Percentiles rank a stretch among this genome's conserved stretches.
Evolutionary conservation across 2,329 filamentous ascomycete species (phyloP).

Genomic region (Exophiala calicioides): DNA sequence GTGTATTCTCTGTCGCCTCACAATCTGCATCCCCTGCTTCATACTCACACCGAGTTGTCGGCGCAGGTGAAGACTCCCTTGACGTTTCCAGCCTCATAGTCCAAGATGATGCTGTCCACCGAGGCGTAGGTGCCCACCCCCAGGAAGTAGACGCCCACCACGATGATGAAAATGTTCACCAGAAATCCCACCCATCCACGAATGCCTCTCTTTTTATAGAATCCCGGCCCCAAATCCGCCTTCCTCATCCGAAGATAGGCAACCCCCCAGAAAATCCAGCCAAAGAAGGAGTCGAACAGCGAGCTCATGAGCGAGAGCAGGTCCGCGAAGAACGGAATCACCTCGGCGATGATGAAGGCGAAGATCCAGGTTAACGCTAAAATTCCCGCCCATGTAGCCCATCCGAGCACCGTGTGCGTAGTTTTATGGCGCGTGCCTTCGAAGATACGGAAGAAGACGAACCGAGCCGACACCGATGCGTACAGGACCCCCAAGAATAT

Average conservation of each 20-base stretch:
- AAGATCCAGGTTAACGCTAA: conserved; percentile 71
- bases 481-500: conserved; percentile 92
- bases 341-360: conserved; percentile 89
- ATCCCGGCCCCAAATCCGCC: conserved; percentile 43
- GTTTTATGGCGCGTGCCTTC: conserved; percentile 75
- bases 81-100: conserved; percentile 66
- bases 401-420: conserved; percentile 78
- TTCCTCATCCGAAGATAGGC: conserved; percentile 49
- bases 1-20: too few species aligned
- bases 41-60: conserved; percentile 38
- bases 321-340: conserved; percentile 91
- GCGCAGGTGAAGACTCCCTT: conserved; percentile 74
- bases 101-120: conserved; percentile 58
- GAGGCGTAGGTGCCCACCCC: conserved; percentile 73
- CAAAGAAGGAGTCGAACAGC: conserved; percentile 76
- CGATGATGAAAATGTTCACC: conserved; percentile 72
- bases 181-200: conserved; percentile 45
- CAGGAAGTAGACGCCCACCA: conserved; percentile 77
- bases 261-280: conserved; percentile 80
- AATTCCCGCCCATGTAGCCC: conserved; percentile 75
- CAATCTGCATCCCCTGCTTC: too few species aligned
- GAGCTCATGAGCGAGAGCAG: conserved; percentile 61
- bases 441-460: conserved; percentile 89
- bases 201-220: conserved; percentile 44
- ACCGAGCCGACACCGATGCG: conserved; percentile 83